Percentiles rank a stretch among this genome's conserved stretches.
These are phyloP conservation scores for Phaeosphaeriaceae sp. DNA, from an alignment of 2,329 filamentous ascomycete species.

Conservation along the genomic window DNA sequence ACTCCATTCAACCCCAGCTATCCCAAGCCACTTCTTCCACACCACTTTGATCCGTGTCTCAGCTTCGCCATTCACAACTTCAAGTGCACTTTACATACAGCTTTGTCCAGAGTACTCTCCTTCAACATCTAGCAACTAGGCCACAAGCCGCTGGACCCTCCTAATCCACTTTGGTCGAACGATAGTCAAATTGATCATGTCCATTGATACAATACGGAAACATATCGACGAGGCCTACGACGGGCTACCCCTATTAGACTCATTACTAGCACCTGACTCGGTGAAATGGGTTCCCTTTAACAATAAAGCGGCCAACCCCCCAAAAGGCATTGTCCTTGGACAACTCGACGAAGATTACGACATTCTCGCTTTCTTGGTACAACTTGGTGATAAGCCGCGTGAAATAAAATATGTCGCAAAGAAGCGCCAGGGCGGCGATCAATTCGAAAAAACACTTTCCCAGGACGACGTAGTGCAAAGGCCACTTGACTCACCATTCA, in stretches of 20 bases:
- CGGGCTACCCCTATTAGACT: constrained; percentile 4
- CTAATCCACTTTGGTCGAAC: no score
- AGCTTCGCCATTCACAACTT: no score
- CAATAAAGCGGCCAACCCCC: no score
- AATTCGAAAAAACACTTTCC: not conserved
- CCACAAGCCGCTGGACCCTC: no score
- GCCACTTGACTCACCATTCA: not conserved
- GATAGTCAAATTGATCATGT: constrained; percentile 1
- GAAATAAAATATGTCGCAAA: constrained; percentile 11
- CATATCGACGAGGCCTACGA: constrained; percentile 6
- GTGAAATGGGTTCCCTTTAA: constrained; percentile 9
- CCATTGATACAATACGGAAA: constrained; percentile 4
- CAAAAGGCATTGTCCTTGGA: not conserved
- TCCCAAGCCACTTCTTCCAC: no score
- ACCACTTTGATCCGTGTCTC: no score
- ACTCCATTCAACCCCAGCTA: not conserved
- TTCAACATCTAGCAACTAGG: no score
- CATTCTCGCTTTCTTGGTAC: constrained; percentile 11
- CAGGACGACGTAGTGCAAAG: constrained; percentile 1
- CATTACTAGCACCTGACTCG: constrained; percentile 6
- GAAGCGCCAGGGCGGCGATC: not conserved
- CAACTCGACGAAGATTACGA: constrained; percentile 2
- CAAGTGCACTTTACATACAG: no score
- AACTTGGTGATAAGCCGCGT: constrained; percentile 6
- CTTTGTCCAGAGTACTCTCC: no score